These are phyloP conservation scores for Gossypium anomalum DNA, from an alignment of 345 rosid species.

Conservation along the genomic window DNA sequence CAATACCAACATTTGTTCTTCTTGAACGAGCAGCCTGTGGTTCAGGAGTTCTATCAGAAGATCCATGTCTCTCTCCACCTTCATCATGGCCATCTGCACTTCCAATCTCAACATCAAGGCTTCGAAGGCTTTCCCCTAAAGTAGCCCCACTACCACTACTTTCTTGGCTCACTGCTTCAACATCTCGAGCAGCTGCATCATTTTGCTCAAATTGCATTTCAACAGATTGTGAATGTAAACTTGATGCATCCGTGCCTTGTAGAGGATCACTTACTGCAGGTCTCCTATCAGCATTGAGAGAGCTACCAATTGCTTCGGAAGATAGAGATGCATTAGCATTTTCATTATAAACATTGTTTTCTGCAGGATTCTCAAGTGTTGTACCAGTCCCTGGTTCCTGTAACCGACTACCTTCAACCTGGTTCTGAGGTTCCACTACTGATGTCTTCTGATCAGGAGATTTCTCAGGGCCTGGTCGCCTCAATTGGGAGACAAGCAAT, in stretches of 20 bases:
- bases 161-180: slow-evolving; percentile 98
- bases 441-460: slow-evolving; percentile 52
- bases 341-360: slow-evolving; percentile 41
- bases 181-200: slow-evolving; percentile 73
- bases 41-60: slow-evolving; percentile 56
- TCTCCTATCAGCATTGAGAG: slow-evolving; percentile 43
- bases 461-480: slow-evolving; percentile 58
- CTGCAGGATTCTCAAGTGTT: slow-evolving; percentile 45
- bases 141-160: slow-evolving; percentile 96
- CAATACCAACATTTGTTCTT: slow-evolving; percentile 51
- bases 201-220: slow-evolving; percentile 92
- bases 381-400: slow-evolving; percentile 44
- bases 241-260: slow-evolving; percentile 34
- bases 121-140: slow-evolving; percentile 91
- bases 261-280: slow-evolving; percentile 42
- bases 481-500: slow-evolving; percentile 78
- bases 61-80: slow-evolving; percentile 84
- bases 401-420: slow-evolving; percentile 35
- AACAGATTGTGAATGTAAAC: slow-evolving; percentile 47
- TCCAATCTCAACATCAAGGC: slow-evolving; percentile 97
- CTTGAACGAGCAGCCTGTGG: slow-evolving; percentile 62
- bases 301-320: slow-evolving; percentile 38
- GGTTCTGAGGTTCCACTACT: slow-evolving; percentile 43
- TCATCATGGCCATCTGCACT: slow-evolving; percentile 99
- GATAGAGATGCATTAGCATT: slow-evolving; percentile 37